These are phyloP conservation scores for Penicillium waksmanii DNA, from an alignment of 495 filamentous ascomycete species.

Conservation along the genomic window DNA sequence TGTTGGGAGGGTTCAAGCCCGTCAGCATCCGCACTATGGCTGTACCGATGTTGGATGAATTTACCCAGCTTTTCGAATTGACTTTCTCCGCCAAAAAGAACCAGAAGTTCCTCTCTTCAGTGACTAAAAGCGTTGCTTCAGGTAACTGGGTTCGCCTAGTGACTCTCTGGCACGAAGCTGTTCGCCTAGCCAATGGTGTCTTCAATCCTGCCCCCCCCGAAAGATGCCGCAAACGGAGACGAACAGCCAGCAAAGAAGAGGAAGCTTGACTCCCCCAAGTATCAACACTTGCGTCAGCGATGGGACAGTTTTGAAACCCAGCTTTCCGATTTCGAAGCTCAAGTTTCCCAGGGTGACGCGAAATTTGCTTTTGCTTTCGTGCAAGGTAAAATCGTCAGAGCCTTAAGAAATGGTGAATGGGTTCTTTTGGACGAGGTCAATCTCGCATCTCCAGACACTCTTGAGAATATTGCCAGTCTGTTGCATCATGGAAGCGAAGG, in stretches of 20 bases:
- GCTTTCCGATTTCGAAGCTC: constrained; percentile 78
- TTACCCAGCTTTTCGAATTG: constrained; percentile 82
- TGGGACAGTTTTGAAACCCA: constrained; percentile 82
- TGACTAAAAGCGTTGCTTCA: constrained; percentile 77
- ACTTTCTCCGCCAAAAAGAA: constrained; percentile 89
- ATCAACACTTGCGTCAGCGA: constrained; percentile 66
- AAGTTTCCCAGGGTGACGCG: constrained; percentile 74
- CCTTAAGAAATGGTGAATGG: constrained; percentile 93
- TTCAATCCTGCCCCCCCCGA: constrained; percentile 47
- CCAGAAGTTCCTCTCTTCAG: constrained; percentile 75
- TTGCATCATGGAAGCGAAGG: constrained; percentile 68
- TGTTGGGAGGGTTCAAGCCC: constrained; percentile 95
- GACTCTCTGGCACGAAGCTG: constrained; percentile 84
- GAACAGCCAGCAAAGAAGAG: constrained; percentile 79
- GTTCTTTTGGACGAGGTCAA: constrained; percentile 98
- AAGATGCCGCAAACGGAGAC: constrained; percentile 41
- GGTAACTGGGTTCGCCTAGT: constrained; percentile 83
- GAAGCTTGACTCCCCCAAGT: constrained; percentile 71
- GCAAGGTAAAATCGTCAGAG: constrained; percentile 92
- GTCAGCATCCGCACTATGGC: constrained; percentile 86
- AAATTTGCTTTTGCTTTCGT: constrained; percentile 94
- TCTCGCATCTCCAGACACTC: constrained; percentile 87
- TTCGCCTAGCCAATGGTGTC: constrained; percentile 79
- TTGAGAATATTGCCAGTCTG: constrained; percentile 90
- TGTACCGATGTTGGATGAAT: constrained; percentile 89